Evolutionary conservation across 208 protist species (phyloP).

Genomic region (Trypanosoma mega): DNA sequence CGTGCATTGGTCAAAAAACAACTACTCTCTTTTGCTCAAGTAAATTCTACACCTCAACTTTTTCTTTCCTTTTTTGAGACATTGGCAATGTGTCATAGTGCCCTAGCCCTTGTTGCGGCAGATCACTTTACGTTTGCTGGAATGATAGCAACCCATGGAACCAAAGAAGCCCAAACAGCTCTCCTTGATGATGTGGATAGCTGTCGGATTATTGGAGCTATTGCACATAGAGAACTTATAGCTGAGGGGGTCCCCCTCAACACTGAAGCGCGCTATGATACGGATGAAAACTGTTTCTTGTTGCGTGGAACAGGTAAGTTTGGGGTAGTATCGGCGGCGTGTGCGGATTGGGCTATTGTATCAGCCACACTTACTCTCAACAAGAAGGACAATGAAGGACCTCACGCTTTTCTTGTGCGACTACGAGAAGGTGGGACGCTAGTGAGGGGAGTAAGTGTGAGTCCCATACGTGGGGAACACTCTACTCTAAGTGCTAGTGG

Average conservation of each 20-base stretch:
- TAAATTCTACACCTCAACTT: conserved; percentile 68
- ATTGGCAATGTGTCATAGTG: conserved; percentile 56
- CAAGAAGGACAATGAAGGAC: conserved; percentile 79
- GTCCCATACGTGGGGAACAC: conserved; percentile 53
- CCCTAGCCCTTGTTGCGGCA: conserved; percentile 66
- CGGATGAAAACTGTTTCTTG: conserved; percentile 70
- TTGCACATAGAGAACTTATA: conserved; percentile 74
- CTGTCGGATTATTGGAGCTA: conserved; percentile 53
- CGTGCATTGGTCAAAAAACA: conserved; percentile 47
- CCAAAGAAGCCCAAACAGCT: conserved; percentile 31
- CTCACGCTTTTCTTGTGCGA: conserved; percentile 70
- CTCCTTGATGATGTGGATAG: conserved; percentile 66
- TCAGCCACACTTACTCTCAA: conserved; percentile 75
- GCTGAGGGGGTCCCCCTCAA: conserved; percentile 76
- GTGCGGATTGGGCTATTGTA: conserved; percentile 80
- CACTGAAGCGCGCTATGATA: conserved; percentile 83
- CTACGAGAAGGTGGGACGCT: conserved; percentile 59
- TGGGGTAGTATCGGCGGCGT: conserved; percentile 61
- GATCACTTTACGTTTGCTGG: conserved; percentile 87
- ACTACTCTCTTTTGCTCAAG: conserved; percentile 78
- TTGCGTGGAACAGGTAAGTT: conserved; percentile 85
- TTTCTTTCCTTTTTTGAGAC: conserved; percentile 78
- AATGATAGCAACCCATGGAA: conserved; percentile 69
- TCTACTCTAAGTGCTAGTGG: conserved; percentile 47
- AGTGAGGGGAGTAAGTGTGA: conserved; percentile 40